phyloP scores from a whole-genome alignment of 495 filamentous ascomycete species.

The Penicillium samsonianum region DNA sequence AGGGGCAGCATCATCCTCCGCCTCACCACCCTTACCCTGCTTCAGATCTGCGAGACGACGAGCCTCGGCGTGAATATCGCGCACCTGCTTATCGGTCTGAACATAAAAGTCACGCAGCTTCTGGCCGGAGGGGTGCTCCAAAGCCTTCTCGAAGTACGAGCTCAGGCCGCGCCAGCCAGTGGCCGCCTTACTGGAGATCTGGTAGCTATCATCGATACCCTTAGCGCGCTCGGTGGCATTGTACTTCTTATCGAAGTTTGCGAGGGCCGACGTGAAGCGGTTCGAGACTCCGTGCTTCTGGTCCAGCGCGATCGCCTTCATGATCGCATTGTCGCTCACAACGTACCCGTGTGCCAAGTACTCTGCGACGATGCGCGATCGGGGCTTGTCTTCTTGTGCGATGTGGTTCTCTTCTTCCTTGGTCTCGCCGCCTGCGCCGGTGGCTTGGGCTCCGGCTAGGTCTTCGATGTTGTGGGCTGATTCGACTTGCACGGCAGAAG shows the following conservation, averaged over 20 bases:
- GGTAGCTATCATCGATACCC: slow-evolving; percentile 73
- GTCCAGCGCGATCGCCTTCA: slow-evolving; percentile 84
- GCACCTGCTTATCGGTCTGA: slow-evolving; percentile 76
- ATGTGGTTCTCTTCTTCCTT: slow-evolving; percentile 65
- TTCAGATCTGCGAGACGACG: slow-evolving; percentile 84
- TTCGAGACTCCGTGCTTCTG: slow-evolving; percentile 82
- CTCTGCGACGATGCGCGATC: slow-evolving; percentile 88
- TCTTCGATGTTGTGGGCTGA: slow-evolving; percentile 63
- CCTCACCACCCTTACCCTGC: slow-evolving; percentile 60
- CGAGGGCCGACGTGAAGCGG: slow-evolving; percentile 72
- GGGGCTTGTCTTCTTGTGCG: slow-evolving; percentile 92
- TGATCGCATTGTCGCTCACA: slow-evolving; percentile 79
- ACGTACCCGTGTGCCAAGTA: slow-evolving; percentile 93
- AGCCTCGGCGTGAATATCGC: slow-evolving; percentile 91
- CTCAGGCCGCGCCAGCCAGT: slow-evolving; percentile 65
- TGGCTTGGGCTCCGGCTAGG: slow-evolving; percentile 55
- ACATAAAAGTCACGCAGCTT: slow-evolving; percentile 85
- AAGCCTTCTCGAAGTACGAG: slow-evolving; percentile 91
- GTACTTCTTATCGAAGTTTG: slow-evolving; percentile 77
- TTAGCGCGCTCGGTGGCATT: slow-evolving; percentile 77
- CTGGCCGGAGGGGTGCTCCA: slow-evolving; percentile 80
- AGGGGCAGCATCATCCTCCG: slow-evolving; percentile 31
- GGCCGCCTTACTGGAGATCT: slow-evolving; percentile 65
- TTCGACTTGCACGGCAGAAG: slow-evolving; percentile 75
- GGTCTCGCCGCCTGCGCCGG: slow-evolving; percentile 51